A percentile compares a stretch with the other conserved stretches of the same genome.
phyloP scores from a whole-genome alignment of 2,329 filamentous ascomycete genomes.

The Chaetomium olivaceum region DNA sequence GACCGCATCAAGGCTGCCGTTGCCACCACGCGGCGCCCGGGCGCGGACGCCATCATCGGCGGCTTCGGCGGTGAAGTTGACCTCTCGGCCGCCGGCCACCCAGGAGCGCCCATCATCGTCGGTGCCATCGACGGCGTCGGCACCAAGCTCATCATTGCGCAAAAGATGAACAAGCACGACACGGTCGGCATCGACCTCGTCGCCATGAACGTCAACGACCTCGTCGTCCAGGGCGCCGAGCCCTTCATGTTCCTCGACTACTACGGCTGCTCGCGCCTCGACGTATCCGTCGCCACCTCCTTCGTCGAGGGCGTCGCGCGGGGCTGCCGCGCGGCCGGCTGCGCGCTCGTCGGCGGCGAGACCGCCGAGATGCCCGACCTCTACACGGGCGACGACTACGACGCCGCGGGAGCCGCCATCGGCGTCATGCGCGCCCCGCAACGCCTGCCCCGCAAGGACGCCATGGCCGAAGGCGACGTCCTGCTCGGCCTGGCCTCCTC shows the following conservation, averaged over 20 bases:
- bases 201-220: conserved; percentile 98
- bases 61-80: conserved; percentile 91
- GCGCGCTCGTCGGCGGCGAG: conserved; percentile 93
- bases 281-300: conserved; percentile 73
- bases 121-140: conserved; percentile 95
- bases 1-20: conserved; percentile 89
- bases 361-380: conserved; percentile 98
- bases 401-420: conserved; percentile 86
- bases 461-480: conserved; percentile 80
- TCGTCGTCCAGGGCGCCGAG: conserved; percentile 92
- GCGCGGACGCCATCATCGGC: conserved; percentile 90
- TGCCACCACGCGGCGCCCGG: conserved; percentile 78
- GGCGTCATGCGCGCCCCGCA: conserved; percentile 72
- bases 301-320: conserved; percentile 90
- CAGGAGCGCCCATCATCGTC: conserved; percentile 76
- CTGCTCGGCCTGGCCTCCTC: conserved; percentile 82
- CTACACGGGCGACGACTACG: conserved; percentile 86
- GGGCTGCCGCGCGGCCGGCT: conserved; percentile 81
- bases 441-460: conserved; percentile 72
- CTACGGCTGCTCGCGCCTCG: conserved; percentile 88
- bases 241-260: conserved; percentile 97
- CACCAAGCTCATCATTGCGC: conserved; percentile 95
- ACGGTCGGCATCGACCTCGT: conserved; percentile 96
- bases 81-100: conserved; percentile 72
- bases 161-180: conserved; percentile 84